Evolutionary conservation across 2,329 filamentous ascomycete species (phyloP), one percentile per base, ranked within the genome.

Genomic region (Teratosphaeria epicoccoides): DNA sequence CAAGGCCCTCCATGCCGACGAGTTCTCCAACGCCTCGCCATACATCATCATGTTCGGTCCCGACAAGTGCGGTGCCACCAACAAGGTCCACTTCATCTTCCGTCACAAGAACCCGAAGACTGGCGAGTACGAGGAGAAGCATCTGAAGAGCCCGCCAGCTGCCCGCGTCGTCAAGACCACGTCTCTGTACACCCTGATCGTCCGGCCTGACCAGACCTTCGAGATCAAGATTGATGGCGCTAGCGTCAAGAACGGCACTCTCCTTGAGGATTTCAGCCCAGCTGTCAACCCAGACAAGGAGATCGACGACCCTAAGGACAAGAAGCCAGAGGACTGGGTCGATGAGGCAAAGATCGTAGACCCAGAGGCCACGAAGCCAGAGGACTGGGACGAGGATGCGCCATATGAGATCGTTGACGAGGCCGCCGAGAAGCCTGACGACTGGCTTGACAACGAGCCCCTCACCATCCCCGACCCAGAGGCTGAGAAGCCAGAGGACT

Each of bases 31-130:
- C 76, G 83, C 85, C 56, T 95, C 91, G 43, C 93, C 93, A 47
- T 98, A 98, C 70, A 87, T 98, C 63, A 95, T 98, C 80, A 98
- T 98, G 93, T 98, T 98, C 70, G 93, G 93, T 62, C 93, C 93
- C 64, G 93, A 98, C 79, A 97, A 97, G 85, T 98, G 93, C 72
- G 93, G 93, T 72, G 82, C 88, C 70, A 97, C 88, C 73, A 98
- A 98, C 85, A 97, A 97, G 85, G 81, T 84, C 55, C 81, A 84
- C 73, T 95, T 98, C 77, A 98, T 98, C 73, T 95, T 98, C 83
- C 93, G 94, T 76, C 93, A 98, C 86, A 98, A 97, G 87, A 98
- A 97, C 83, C 93, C 93, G 70, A 96, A 95, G 87, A 96, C 89
- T 46, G 91, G 91, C 77, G 88, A 96, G 74, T 98, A 98, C 68